phyloP scores from a whole-genome alignment of 306 rosid genomes.

The Delonix regia region DNA sequence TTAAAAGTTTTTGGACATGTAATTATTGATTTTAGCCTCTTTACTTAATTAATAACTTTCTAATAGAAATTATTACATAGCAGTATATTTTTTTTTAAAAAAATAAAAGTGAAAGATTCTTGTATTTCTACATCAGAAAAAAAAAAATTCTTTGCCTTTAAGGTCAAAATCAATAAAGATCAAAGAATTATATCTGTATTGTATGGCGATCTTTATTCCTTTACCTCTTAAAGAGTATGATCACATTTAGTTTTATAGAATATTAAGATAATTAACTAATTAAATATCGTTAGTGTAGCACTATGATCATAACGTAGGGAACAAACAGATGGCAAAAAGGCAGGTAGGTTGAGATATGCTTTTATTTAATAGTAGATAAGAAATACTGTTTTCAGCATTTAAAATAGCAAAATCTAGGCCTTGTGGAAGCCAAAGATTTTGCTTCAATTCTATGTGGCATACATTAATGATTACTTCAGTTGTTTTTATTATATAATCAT shows the following conservation, averaged over 20 bases:
- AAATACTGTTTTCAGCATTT: not conserved
- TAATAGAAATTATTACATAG: too few relatives aligned
- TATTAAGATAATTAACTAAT: conserved; percentile 23
- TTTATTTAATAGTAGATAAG: not conserved
- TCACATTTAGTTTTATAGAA: conserved; percentile 27
- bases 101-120: not conserved
- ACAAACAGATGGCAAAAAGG: conserved; percentile 12
- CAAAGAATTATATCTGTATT: not conserved
- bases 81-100: too few relatives aligned
- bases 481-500: not conserved
- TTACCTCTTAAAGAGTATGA: conserved; percentile 30
- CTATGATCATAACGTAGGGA: not conserved
- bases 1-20: too few relatives aligned
- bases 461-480: not conserved
- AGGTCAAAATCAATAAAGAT: not conserved
- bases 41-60: too few relatives aligned
- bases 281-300: conserved; percentile 15
- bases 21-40: too few relatives aligned
- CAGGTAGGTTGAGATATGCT: conserved; percentile 11
- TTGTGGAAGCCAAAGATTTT: not conserved
- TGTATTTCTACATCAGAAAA: not conserved
- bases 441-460: not conserved
- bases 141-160: not conserved
- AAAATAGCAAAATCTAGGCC: not conserved
- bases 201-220: not conserved